Conservation (phyloP, 805 yeast species). For the Kodamaea jinghongensis region DNA sequence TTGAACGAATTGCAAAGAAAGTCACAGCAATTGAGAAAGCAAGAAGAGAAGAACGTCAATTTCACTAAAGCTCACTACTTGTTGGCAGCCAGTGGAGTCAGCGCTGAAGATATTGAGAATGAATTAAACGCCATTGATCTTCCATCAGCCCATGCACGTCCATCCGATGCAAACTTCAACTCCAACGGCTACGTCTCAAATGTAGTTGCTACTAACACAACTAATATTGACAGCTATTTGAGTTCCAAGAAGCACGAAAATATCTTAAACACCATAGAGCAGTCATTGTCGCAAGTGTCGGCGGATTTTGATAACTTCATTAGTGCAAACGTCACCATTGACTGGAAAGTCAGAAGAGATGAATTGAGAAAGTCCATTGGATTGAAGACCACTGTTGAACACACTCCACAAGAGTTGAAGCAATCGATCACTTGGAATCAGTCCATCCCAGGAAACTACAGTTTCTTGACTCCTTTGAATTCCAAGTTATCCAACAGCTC, state of each 20-base stretch:
- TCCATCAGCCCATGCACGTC: constrained; percentile 7
- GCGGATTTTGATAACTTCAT: constrained; percentile 80
- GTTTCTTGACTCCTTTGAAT: constrained; percentile 32
- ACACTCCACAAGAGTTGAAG: constrained; percentile 14
- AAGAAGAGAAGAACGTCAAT: constrained; percentile 32
- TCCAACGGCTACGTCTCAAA: background rate
- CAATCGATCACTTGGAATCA: constrained; percentile 36
- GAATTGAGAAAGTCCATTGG: constrained; percentile 75
- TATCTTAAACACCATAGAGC: constrained; percentile 79
- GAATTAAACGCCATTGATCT: constrained; percentile 17
- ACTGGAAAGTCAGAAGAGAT: constrained; percentile 79
- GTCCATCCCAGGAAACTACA: constrained; percentile 29
- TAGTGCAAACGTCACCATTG: constrained; percentile 67
- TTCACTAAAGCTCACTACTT: constrained; percentile 81
- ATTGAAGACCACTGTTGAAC: constrained; percentile 7
- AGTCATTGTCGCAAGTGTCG: constrained; percentile 67
- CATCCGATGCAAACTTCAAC: constrained; percentile 1
- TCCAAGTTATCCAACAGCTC: constrained; percentile 7
- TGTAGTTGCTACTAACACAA: background rate
- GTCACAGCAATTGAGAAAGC: constrained; percentile 52
- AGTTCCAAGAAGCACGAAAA: constrained; percentile 76
- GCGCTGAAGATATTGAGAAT: constrained; percentile 17
- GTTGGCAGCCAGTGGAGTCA: constrained; percentile 81
- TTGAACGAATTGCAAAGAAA: constrained; percentile 73
- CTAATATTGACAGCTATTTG: constrained; percentile 59